A percentile compares a stretch with the other conserved stretches of the same genome.
These are phyloP conservation scores for Gossypium sturtianum DNA, from an alignment of 345 rosid genomes.

Conservation along the genomic window DNA sequence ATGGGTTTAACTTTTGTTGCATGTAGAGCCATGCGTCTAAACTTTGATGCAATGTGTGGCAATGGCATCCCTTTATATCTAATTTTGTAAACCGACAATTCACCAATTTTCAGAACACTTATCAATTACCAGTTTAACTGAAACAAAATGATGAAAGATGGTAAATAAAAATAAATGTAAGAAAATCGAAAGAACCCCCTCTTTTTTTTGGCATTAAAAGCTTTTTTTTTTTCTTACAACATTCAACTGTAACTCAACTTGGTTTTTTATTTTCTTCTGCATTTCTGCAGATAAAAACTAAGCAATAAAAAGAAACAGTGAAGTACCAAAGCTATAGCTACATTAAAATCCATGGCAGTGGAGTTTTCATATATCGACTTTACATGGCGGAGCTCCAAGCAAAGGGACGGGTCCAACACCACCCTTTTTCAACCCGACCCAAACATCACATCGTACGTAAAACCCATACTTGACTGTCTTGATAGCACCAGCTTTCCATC, in stretches of 20 bases:
- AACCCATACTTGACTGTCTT: slow-evolving; percentile 54
- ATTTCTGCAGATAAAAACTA: background rate
- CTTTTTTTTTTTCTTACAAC: background rate
- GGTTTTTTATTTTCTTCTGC: background rate
- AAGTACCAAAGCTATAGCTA: background rate
- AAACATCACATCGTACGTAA: slow-evolving; percentile 66
- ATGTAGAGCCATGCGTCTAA: slow-evolving; percentile 15
- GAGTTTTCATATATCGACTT: slow-evolving; percentile 54
- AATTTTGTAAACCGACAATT: slow-evolving; percentile 4
- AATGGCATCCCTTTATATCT: background rate
- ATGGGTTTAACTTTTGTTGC: background rate
- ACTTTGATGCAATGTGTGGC: background rate
- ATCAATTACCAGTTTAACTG: background rate
- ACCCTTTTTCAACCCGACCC: slow-evolving; percentile 68
- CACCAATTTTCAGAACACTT: background rate
- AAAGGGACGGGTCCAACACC: slow-evolving; percentile 61
- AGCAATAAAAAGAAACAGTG: background rate
- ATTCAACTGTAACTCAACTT: slow-evolving; percentile 1
- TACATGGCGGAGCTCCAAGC: slow-evolving; percentile 66
- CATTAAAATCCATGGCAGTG: background rate
- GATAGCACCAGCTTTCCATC: slow-evolving; percentile 74
- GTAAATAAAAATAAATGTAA: background rate
- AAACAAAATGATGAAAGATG: background rate
- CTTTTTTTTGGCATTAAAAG: background rate
- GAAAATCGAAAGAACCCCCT: background rate